Evolutionary conservation across 306 rosid genomes (phyloP).

Genomic region (Elaeagnus macrophylla): DNA sequence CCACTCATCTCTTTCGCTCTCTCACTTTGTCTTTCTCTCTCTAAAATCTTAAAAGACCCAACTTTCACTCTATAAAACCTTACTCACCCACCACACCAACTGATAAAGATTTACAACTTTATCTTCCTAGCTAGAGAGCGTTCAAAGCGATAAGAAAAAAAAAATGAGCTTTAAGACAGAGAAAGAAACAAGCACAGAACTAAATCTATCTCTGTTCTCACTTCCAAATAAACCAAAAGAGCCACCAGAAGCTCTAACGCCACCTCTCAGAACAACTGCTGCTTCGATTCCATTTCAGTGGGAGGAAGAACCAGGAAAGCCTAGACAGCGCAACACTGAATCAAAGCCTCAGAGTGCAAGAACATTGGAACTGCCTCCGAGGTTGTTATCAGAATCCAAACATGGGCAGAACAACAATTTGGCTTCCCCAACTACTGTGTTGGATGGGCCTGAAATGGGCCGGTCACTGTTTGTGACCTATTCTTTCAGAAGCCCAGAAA

Average conservation of each 20-base stretch:
- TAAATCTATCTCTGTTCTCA: slow-evolving; percentile 40
- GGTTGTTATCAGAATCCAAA: slow-evolving; percentile 36
- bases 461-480: slow-evolving; percentile 50
- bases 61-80: slow-evolving; percentile 20
- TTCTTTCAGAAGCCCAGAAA: slow-evolving; percentile 35
- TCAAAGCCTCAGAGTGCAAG: slow-evolving; percentile 23
- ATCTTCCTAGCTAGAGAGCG: not conserved
- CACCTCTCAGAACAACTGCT: slow-evolving; percentile 37
- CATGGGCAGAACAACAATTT: slow-evolving; percentile 21
- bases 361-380: slow-evolving; percentile 77
- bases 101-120: slow-evolving; percentile 1
- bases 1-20: not conserved
- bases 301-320: slow-evolving; percentile 97
- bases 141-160: no score
- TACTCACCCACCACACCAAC: slow-evolving; percentile 17
- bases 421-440: slow-evolving; percentile 60
- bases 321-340: slow-evolving; percentile 27
- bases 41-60: not conserved
- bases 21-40: slow-evolving; percentile 22
- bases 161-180: slow-evolving; percentile 18
- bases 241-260: slow-evolving; percentile 27
- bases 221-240: slow-evolving; percentile 28
- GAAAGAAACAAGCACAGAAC: slow-evolving; percentile 11
- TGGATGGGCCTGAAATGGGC: slow-evolving; percentile 64
- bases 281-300: slow-evolving; percentile 76